These are phyloP conservation scores for Trichoderma sp. DNA, from an alignment of 2,329 filamentous ascomycete species.

Conservation along the genomic window DNA sequence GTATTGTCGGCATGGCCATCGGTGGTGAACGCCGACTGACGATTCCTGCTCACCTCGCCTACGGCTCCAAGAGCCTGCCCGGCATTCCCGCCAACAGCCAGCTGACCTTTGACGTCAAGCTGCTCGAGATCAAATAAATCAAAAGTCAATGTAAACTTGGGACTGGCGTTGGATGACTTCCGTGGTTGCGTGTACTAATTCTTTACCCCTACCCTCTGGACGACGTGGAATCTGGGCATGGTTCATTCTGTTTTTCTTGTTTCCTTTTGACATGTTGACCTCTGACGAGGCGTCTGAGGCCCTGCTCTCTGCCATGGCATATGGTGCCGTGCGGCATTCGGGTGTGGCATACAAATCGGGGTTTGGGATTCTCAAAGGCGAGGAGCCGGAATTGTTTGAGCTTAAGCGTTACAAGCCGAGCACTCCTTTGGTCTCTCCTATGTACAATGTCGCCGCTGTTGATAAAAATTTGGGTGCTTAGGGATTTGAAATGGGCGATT, in stretches of 20 bases:
- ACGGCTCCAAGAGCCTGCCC: constrained; percentile 78
- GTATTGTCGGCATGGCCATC: constrained; percentile 85
- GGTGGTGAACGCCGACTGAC: constrained; percentile 91
- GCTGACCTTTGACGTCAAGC: constrained; percentile 87
- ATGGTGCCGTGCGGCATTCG: background rate
- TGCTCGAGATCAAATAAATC: constrained; percentile 75
- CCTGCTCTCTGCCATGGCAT: constrained; percentile 28
- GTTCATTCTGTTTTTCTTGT: constrained; percentile 22
- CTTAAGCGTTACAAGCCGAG: constrained; percentile 46
- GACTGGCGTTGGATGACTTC: constrained; percentile 18
- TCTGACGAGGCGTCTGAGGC: constrained; percentile 48
- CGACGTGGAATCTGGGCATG: constrained; percentile 5
- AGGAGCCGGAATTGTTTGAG: constrained; percentile 50
- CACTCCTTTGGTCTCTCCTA: constrained; percentile 23
- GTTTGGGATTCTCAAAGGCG: constrained; percentile 34
- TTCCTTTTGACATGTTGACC: constrained; percentile 32
- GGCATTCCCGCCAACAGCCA: constrained; percentile 91
- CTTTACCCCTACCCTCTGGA: background rate
- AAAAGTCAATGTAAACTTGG: constrained; percentile 3
- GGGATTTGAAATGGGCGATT: constrained; percentile 15
- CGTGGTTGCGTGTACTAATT: constrained; percentile 21
- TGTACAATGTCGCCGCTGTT: constrained; percentile 13
- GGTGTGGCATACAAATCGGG: background rate
- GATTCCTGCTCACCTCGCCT: constrained; percentile 83
- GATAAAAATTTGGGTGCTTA: background rate